Conservation (phyloP, 179 eudicot species). For the Monotropa hypopitys region DNA sequence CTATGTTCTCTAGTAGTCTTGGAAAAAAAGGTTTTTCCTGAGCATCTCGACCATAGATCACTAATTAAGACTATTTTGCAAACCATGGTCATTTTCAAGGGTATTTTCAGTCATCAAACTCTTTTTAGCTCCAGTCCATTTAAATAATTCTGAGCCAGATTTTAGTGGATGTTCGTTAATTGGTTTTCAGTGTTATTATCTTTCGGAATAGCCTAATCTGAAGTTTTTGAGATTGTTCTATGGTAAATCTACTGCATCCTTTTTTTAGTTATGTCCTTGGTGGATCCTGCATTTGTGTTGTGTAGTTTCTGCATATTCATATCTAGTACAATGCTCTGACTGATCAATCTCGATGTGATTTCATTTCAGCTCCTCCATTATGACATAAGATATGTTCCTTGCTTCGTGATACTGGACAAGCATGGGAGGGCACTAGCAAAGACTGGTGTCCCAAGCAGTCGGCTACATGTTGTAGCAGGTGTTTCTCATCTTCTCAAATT, state of each 20-base stretch:
- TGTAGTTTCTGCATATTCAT: slow-evolving; percentile 2
- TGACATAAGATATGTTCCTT: slow-evolving; percentile 86
- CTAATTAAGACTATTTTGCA: background rate
- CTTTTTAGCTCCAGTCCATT: background rate
- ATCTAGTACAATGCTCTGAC: background rate
- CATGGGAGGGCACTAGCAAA: slow-evolving; percentile 75
- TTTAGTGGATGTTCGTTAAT: background rate
- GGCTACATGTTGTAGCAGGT: slow-evolving; percentile 87
- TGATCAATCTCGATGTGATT: background rate
- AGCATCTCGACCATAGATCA: background rate
- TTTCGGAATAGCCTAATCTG: background rate
- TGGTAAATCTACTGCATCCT: background rate
- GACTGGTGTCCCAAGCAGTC: slow-evolving; percentile 83
- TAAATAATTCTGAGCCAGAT: background rate
- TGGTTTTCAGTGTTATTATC: too few relatives aligned
- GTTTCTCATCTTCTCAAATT: slow-evolving; percentile 84
- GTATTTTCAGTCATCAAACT: background rate
- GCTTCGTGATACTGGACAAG: slow-evolving; percentile 86
- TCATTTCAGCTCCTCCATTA: slow-evolving; percentile 79
- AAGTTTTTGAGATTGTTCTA: background rate
- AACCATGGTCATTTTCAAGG: background rate
- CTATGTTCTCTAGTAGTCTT: background rate
- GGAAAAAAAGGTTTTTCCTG: background rate
- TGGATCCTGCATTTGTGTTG: background rate
- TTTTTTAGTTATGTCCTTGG: background rate